Evolutionary conservation across 441 rosid genomes (phyloP).

Genomic region (Populus hybrid): DNA sequence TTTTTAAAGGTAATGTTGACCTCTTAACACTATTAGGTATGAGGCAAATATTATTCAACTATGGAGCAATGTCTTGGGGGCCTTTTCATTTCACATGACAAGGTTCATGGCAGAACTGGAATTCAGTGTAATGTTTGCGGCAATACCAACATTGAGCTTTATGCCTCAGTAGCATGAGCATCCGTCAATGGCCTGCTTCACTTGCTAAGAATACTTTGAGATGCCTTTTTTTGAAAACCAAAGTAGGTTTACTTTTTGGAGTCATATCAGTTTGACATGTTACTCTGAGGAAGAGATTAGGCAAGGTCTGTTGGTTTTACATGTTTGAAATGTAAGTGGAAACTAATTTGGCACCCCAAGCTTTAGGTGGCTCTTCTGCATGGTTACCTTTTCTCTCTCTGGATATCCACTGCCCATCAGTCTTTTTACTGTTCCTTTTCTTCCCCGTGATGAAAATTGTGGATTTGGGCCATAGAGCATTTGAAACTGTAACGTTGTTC

Average conservation of each 20-base stretch:
- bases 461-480: not conserved
- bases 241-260: not conserved
- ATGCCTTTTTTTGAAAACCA: not conserved
- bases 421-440: not conserved
- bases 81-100: no score
- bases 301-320: not conserved
- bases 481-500: not conserved
- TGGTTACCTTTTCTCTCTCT: not conserved
- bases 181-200: no score
- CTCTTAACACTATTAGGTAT: not conserved
- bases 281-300: not conserved
- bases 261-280: not conserved
- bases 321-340: not conserved
- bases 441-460: not conserved
- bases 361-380: not conserved
- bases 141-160: no score
- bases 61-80: not conserved
- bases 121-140: no score
- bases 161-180: no score
- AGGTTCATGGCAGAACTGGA: no score
- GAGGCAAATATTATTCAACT: not conserved
- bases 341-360: not conserved
- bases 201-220: not conserved
- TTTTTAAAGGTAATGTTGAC: not conserved
- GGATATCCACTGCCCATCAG: no score